Conservation (phyloP, 345 rosid species). For the Hypericum perforatum region DNA sequence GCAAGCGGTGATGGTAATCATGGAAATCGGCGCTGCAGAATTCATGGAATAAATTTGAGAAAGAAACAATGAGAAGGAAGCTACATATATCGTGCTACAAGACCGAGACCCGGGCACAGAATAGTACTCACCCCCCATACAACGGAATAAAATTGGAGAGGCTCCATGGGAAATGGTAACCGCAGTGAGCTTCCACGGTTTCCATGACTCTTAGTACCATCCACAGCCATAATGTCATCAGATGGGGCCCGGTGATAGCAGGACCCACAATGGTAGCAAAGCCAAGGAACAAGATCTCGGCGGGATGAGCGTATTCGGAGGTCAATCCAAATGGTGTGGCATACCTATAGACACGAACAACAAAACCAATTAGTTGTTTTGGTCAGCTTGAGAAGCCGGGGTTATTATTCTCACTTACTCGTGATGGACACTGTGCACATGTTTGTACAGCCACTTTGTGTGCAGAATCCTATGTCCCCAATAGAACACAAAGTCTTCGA, state of each 20-base stretch:
- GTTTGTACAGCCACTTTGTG: slow-evolving; percentile 92
- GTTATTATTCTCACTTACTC: slow-evolving; percentile 53
- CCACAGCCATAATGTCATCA: slow-evolving; percentile 90
- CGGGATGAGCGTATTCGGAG: slow-evolving; percentile 96
- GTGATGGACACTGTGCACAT: slow-evolving; percentile 95
- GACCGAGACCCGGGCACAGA: not conserved
- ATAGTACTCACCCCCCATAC: slow-evolving; percentile 84
- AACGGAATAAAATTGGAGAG: slow-evolving; percentile 80
- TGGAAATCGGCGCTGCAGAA: slow-evolving; percentile 87
- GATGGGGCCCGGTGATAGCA: slow-evolving; percentile 93
- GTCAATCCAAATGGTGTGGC: slow-evolving; percentile 98
- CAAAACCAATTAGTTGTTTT: slow-evolving; percentile 2
- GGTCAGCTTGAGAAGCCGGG: not conserved
- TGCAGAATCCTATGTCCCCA: slow-evolving; percentile 96
- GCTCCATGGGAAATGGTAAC: slow-evolving; percentile 99
- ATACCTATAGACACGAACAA: slow-evolving; percentile 37
- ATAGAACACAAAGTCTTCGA: slow-evolving; percentile 92
- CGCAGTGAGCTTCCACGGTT: slow-evolving; percentile 98
- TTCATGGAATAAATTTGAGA: not conserved
- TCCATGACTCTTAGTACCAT: slow-evolving; percentile 83
- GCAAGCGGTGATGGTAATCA: slow-evolving; percentile 93
- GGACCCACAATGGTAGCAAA: slow-evolving; percentile 94
- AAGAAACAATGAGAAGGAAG: not conserved
- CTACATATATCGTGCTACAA: not conserved
- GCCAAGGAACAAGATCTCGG: slow-evolving; percentile 89